Conservation (phyloP, 768 basidiomycete genomes). For the Russula compacta region DNA sequence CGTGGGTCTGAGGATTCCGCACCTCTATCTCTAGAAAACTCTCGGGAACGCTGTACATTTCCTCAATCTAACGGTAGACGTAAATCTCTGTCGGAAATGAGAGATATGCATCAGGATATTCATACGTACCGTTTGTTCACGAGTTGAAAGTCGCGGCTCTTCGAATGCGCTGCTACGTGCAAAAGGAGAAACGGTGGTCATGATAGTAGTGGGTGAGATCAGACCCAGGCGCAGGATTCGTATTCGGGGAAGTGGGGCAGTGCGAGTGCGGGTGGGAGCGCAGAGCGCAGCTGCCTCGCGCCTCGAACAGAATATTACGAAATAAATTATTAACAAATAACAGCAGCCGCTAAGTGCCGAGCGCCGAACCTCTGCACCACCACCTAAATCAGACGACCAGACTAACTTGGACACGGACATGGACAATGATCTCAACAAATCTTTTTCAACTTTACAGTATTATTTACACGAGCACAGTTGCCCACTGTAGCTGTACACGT, state of each 20-base stretch:
- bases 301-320: neutral
- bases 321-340: too few species aligned
- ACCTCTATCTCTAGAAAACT: conserved; percentile 98
- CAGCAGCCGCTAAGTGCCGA: too few species aligned
- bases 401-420: too few species aligned
- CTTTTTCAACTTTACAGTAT: too few species aligned
- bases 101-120: neutral
- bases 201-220: conserved; percentile 12
- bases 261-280: neutral
- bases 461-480: neutral
- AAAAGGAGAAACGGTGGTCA: conserved; percentile 36
- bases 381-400: too few species aligned
- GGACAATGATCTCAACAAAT: too few species aligned
- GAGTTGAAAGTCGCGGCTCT: conserved; percentile 29
- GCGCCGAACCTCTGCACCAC: neutral
- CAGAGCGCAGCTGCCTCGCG: neutral
- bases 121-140: conserved; percentile 33
- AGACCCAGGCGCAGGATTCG: neutral
- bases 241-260: neutral
- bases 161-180: conserved; percentile 34
- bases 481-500: neutral
- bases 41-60: conserved; percentile 97
- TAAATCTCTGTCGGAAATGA: neutral
- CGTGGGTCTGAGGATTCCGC: conserved; percentile 93
- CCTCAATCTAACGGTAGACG: conserved; percentile 64